Conservation (phyloP, 176 grass and related monocot genomes). For the Saccharum spontaneum region DNA sequence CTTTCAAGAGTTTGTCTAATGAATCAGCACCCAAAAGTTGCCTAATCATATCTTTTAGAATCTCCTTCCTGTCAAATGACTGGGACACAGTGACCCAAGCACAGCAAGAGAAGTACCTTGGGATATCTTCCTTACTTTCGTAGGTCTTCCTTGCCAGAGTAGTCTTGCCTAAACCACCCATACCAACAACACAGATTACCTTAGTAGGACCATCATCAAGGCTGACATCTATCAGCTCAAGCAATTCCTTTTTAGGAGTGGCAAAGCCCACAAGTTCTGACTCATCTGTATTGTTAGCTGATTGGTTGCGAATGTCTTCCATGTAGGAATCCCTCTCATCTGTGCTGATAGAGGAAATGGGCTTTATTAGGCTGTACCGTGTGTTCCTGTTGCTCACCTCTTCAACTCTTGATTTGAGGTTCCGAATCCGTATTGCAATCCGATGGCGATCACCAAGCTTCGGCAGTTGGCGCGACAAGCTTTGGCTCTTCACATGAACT, state of each 20-base stretch:
- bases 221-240: neutral
- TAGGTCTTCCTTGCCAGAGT: conserved; percentile 36
- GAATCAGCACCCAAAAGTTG: neutral
- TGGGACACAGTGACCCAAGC: conserved; percentile 42
- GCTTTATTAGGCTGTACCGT: conserved; percentile 26
- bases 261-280: conserved; percentile 21
- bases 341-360: neutral
- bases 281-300: conserved; percentile 13
- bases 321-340: conserved; percentile 6
- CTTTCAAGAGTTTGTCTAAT: neutral
- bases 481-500: conserved; percentile 23
- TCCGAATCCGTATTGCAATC: conserved; percentile 33
- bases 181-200: conserved; percentile 42
- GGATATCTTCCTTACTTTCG: neutral
- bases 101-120: conserved; percentile 12
- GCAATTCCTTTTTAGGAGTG: neutral
- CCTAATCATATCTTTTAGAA: conserved; percentile 31
- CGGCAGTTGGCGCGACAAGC: neutral
- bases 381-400: conserved; percentile 36
- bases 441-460: conserved; percentile 25
- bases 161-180: conserved; percentile 47
- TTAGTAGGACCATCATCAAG: neutral
- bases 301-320: conserved; percentile 3
- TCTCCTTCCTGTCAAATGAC: conserved; percentile 19
- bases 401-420: conserved; percentile 37